Percentiles rank a stretch among this genome's conserved stretches.
These are phyloP conservation scores for Eucalyptus dawsonii DNA, from an alignment of 345 rosid genomes.

Conservation along the genomic window DNA sequence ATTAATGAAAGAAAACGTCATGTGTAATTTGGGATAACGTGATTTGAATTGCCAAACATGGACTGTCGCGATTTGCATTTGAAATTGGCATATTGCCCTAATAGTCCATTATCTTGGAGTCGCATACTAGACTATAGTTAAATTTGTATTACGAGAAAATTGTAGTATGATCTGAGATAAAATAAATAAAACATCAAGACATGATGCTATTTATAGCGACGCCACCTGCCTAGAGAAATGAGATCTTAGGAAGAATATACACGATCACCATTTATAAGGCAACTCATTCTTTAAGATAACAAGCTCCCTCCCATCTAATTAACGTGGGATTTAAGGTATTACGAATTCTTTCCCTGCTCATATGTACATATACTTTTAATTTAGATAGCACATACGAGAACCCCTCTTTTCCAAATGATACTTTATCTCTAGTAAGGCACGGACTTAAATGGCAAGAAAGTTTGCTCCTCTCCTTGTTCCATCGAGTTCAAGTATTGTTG, in stretches of 20 bases:
- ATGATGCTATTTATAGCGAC: not conserved
- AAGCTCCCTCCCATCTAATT: not conserved
- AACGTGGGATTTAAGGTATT: not conserved
- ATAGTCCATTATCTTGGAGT: not conserved
- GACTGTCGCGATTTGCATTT: not conserved
- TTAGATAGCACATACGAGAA: not conserved
- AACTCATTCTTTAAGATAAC: fast-evolving
- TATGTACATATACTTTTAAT: not conserved
- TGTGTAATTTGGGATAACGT: not conserved
- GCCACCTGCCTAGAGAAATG: fast-evolving
- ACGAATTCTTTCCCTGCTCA: not conserved
- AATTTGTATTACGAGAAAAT: not conserved
- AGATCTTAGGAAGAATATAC: not conserved
- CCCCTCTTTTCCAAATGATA: not conserved
- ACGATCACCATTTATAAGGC: not conserved
- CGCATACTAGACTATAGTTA: fast-evolving
- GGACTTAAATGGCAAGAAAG: not conserved
- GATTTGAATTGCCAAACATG: not conserved
- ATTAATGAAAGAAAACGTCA: not conserved
- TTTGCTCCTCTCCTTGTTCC: not conserved
- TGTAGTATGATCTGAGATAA: not conserved
- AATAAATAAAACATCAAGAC: not conserved
- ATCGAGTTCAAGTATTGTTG: not conserved
- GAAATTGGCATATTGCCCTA: not conserved
- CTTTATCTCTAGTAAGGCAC: not conserved